phyloP scores from a whole-genome alignment of 2,329 filamentous ascomycete genomes.

The Scedosporium aurantiacum region DNA sequence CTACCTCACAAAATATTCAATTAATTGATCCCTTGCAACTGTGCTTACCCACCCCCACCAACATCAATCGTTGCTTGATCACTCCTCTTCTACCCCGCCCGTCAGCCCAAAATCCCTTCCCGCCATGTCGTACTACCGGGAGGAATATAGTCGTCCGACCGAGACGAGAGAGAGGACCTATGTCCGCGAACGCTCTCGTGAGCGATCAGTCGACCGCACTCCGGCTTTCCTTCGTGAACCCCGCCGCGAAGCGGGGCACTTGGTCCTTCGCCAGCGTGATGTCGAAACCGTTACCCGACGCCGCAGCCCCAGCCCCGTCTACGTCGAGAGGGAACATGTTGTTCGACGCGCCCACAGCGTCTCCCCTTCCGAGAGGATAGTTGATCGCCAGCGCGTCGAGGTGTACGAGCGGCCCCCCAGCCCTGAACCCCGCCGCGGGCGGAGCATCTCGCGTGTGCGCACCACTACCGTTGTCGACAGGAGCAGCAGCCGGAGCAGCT shows the following conservation, averaged over 20 bases:
- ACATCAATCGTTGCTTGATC: background rate
- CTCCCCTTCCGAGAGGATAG: constrained; percentile 21
- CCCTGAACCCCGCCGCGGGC: background rate
- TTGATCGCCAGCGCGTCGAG: constrained; percentile 16
- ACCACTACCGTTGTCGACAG: constrained; percentile 27
- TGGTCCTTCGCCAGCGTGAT: constrained; percentile 45
- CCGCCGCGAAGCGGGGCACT: constrained; percentile 37
- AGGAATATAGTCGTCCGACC: background rate
- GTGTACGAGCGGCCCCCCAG: constrained; percentile 16
- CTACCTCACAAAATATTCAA: background rate
- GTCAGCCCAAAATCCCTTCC: background rate
- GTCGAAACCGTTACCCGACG: constrained; percentile 38
- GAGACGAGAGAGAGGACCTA: background rate
- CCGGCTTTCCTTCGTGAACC: constrained; percentile 40
- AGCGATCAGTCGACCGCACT: constrained; percentile 3
- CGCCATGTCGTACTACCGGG: constrained; percentile 1
- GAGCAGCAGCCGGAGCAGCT: constrained; percentile 27
- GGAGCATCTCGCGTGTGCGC: constrained; percentile 15
- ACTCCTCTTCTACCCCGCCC: background rate
- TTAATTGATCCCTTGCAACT: background rate
- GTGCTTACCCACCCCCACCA: background rate
- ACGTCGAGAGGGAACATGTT: constrained; percentile 17
- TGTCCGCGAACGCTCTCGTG: background rate
- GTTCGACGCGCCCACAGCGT: constrained; percentile 31
- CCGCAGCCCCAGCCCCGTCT: constrained; percentile 30